Evolutionary conservation across 495 filamentous ascomycete species (phyloP), one percentile per base, ranked within the genome.

Genomic region (Penicillium alfredii): DNA sequence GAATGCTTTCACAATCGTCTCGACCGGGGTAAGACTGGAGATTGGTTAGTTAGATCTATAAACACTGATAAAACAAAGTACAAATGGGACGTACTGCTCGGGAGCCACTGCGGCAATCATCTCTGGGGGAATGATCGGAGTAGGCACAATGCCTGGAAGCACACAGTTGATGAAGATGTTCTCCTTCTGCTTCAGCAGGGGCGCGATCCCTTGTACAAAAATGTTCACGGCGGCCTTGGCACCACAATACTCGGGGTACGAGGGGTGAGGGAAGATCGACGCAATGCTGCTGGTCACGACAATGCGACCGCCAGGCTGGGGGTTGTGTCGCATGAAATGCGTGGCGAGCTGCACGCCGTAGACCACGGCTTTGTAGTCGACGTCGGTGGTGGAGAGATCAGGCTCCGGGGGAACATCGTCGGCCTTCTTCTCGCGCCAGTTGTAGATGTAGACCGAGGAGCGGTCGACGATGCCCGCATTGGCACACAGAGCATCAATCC

Each of bases 251-350:
- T 51, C 35, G 0, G 56, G 56, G 35, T 54, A 60, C 0, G 53
- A 39, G 16, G 29, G 8, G 20, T 56, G 56, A 3, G 56, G 56
- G 12, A 56, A 54, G 1, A 60, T 23, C 1, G 23, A 34, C 3
- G 44, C 53, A 35, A 60, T 56, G 23, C 53, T 56, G 2, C 53
- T 36, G 3, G 56, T 60, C 3, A 56, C 49, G 10, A 60, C 45
- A 23, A 60, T 51, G 11, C 38, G 36, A n/a, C 56, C 56, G 1
- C 53, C 56, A 9, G 53, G 44, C 14, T 46, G 39, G 11, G 50
- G 42, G 28, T 60, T 60, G 25, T 52, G 38, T 11, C 53, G 47
- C 56, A 60, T 60, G 30, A 60, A 56, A 26, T 60, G 56, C n/a
- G 43, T 52, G 3, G 56, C 56, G 15, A 60, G 25, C 17, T 51